A percentile compares a stretch with the other conserved stretches of the same genome.
Conservation (phyloP, 345 rosid genomes). For the Rhodamnia rubescens region DNA sequence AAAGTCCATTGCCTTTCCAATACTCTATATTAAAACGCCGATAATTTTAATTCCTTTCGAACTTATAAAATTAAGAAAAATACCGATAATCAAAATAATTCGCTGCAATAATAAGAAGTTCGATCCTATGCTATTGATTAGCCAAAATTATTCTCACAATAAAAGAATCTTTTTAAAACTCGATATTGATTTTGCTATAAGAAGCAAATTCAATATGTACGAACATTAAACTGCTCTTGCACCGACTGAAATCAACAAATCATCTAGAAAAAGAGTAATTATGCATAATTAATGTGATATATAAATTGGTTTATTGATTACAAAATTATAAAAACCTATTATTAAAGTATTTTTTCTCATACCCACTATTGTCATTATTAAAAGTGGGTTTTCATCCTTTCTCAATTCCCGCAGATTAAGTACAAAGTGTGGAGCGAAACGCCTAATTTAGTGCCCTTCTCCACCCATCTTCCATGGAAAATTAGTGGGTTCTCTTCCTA, state of each 20-base stretch:
- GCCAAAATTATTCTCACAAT: not conserved
- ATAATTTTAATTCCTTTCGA: not conserved
- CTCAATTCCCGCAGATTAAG: not conserved
- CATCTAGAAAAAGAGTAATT: not conserved
- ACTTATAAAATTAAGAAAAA: not conserved
- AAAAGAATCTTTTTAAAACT: not conserved
- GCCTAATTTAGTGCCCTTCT: not conserved
- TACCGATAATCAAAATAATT: not conserved
- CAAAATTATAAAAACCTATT: no score
- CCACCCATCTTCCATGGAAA: not conserved
- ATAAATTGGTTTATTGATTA: no score
- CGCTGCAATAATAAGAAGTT: not conserved
- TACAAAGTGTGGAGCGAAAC: not conserved
- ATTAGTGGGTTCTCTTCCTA: not conserved
- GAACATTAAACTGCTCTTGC: not conserved
- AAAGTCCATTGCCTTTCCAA: no score
- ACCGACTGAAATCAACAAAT: not conserved
- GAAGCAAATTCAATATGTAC: not conserved
- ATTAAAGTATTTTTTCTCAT: no score
- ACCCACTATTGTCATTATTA: no score
- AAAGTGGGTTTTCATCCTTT: no score
- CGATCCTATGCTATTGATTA: not conserved
- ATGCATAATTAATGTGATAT: no score
- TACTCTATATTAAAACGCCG: not conserved
- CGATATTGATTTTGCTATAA: not conserved